Base-by-base conservation (phyloP, 1,139 yeast species). In the Yamadazyma sp. region DNA sequence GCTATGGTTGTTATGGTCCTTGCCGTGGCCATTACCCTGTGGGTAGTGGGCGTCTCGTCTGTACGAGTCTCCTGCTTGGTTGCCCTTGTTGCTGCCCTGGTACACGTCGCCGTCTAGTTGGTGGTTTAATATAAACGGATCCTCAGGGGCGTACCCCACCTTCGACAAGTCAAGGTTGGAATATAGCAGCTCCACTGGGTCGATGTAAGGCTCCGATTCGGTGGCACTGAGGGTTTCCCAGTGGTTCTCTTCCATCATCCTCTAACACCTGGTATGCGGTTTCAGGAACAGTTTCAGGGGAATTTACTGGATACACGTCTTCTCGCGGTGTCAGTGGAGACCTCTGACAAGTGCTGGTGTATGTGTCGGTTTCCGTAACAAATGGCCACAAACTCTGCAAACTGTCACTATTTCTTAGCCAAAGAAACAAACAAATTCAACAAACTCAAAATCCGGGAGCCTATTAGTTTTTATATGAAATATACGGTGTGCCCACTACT, bases 31-130 rank as follows among this genome's bases (percentile, higher is more conserved):
- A 20, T 20, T 20, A 20, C 5, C 22, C 8, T 8, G 22, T n/a
- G n/a, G n/a, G n/a, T n/a, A n/a, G n/a, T n/a, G n/a, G n/a, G n/a
- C n/a, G n/a, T n/a, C n/a, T n/a, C n/a, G n/a, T n/a, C n/a, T n/a
- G n/a, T n/a, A n/a, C n/a, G n/a, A n/a, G 17, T 9, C 12, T 4
- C n/a, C n/a, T 14, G 18, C 11, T 11, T 10, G 3, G 20, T 14
- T 33, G 31, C 9, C 18, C 9, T 4, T 9, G 15, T 18, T 15
- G 11, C 31, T 25, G 5, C 38, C 42, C 33, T 37, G 34, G 38
- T 60, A 62, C 26, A 61, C 43, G 36, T 55, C 55, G 9, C 51
- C 50, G 28, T 61, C 63, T 22, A 62, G 43, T 28, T 61, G 66
- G n/a, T n/a, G n/a, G 23, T 57, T 57, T 20, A 62, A 48, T 33